These are phyloP conservation scores for Piper betle DNA, from an alignment of 164 flowering plant genomes.

Conservation along the genomic window DNA sequence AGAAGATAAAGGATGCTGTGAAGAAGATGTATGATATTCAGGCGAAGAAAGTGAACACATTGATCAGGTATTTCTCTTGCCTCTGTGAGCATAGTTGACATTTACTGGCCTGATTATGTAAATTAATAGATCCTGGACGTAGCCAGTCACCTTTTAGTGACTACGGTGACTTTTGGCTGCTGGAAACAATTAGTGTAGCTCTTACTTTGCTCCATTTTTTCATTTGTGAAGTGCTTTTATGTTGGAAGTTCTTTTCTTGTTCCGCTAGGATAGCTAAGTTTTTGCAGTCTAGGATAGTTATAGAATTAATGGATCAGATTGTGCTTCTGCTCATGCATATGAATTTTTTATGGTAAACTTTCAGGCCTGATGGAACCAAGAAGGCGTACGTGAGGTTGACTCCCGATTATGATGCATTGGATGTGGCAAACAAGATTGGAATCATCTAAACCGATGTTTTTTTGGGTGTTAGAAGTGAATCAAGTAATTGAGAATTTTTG, in stretches of 20 bases:
- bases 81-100: background rate
- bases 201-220: no score
- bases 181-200: background rate
- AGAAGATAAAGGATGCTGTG: constrained; percentile 71
- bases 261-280: no score
- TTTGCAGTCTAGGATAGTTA: no score
- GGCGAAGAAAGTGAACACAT: constrained; percentile 75
- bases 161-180: background rate
- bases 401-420: constrained; percentile 9
- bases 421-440: constrained; percentile 9
- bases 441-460: background rate
- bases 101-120: background rate
- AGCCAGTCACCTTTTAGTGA: no score
- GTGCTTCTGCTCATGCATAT: no score
- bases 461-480: background rate
- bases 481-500: no score
- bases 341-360: background rate
- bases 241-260: background rate
- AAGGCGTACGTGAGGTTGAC: no score
- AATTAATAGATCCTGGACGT: no score
- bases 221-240: background rate
- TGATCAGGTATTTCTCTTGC: constrained; percentile 44
- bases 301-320: no score
- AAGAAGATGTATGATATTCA: constrained; percentile 87
- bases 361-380: background rate